Conservation (phyloP, 495 filamentous ascomycete species). For the Aspergillus olivimuriae region DNA sequence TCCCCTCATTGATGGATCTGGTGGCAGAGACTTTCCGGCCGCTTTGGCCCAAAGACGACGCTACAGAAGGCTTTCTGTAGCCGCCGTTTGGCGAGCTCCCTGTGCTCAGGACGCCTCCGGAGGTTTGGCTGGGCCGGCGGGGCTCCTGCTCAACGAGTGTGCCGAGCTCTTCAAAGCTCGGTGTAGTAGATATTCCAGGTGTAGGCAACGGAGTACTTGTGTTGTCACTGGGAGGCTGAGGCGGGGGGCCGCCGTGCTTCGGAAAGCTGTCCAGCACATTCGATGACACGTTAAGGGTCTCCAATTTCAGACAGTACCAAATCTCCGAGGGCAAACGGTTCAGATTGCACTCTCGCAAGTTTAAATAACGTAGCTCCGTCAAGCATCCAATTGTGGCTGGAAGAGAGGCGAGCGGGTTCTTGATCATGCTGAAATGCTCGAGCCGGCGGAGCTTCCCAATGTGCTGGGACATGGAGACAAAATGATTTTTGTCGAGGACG, state of each 20-base stretch:
- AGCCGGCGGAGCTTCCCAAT: slow-evolving; percentile 78
- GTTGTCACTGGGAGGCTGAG: slow-evolving; percentile 50
- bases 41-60: slow-evolving; percentile 67
- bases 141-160: slow-evolving; percentile 55
- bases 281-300: slow-evolving; percentile 90
- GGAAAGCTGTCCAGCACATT: slow-evolving; percentile 88
- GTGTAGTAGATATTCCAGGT: slow-evolving; percentile 48
- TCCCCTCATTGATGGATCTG: slow-evolving; percentile 52
- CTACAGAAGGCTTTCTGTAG: slow-evolving; percentile 73
- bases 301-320: slow-evolving; percentile 84
- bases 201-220: slow-evolving; percentile 44
- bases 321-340: slow-evolving; percentile 81
- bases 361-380: slow-evolving; percentile 73
- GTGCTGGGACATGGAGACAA: slow-evolving; percentile 76
- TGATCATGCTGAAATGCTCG: slow-evolving; percentile 88
- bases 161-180: slow-evolving; percentile 71
- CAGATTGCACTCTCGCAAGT: slow-evolving; percentile 88
- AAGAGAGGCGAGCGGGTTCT: slow-evolving; percentile 76
- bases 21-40: slow-evolving; percentile 80
- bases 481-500: slow-evolving; percentile 90
- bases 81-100: slow-evolving; percentile 59
- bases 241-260: slow-evolving; percentile 62
- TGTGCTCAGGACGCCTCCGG: slow-evolving; percentile 65
- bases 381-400: slow-evolving; percentile 83
- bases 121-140: slow-evolving; percentile 79